Evolutionary conservation across 2,329 filamentous ascomycete genomes (phyloP).

Genomic region (Tricladium varicosporioides): DNA sequence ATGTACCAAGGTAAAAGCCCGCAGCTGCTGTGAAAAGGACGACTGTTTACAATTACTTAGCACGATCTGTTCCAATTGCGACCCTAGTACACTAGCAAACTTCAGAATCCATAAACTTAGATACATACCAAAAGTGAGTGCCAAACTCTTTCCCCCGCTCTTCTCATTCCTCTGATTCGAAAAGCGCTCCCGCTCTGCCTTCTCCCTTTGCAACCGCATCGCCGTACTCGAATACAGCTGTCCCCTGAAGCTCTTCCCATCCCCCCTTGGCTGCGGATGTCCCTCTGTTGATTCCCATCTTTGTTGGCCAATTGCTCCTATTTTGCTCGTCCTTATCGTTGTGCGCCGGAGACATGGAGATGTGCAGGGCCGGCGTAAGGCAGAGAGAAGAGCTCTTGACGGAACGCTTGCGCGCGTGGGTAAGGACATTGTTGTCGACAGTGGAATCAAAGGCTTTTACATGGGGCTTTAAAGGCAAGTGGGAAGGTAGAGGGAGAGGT

Average conservation of each 20-base stretch:
- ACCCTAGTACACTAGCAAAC: not conserved
- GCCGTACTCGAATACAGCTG: conserved; percentile 60
- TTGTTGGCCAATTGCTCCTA: conserved; percentile 10
- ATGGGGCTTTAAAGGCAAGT: too few species aligned
- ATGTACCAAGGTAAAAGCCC: conserved; percentile 57
- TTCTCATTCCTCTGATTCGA: conserved; percentile 40
- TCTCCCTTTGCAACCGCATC: conserved; percentile 53
- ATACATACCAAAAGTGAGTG: conserved; percentile 55
- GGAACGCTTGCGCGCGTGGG: too few species aligned
- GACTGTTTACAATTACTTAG: conserved; percentile 21
- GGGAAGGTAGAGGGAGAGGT: too few species aligned
- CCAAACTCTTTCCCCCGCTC: conserved; percentile 45
- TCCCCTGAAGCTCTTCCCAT: conserved; percentile 48
- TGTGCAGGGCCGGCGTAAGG: conserved; percentile 17
- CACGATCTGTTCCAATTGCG: not conserved
- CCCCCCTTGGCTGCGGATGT: conserved; percentile 9
- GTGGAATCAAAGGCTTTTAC: too few species aligned
- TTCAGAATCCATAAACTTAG: not conserved
- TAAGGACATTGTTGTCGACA: too few species aligned
- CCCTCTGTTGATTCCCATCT: conserved; percentile 29
- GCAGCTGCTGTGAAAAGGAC: conserved; percentile 27
- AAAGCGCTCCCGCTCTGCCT: conserved; percentile 51
- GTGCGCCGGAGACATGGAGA: conserved; percentile 20
- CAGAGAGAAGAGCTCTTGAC: conserved; percentile 13
- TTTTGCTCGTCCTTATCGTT: not conserved